These are phyloP conservation scores for Candida glucosophila DNA, from an alignment of 1,139 yeast genomes.

Conservation along the genomic window DNA sequence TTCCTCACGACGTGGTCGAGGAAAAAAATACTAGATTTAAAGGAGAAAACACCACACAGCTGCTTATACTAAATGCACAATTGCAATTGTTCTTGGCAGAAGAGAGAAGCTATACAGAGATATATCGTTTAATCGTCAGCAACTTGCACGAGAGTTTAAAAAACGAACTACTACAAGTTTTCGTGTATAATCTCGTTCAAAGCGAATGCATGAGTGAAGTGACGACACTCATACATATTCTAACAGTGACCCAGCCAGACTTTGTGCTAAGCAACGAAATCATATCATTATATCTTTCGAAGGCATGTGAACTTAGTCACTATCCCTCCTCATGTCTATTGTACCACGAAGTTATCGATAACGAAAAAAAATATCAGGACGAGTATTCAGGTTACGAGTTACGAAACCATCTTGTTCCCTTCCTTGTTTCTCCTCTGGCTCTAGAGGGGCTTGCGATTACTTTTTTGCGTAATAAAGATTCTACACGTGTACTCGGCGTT, in stretches of 20 bases:
- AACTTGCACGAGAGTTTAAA: conserved; percentile 3
- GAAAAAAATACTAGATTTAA: too few species aligned
- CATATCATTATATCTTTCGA: conserved; percentile 23
- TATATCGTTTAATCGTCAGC: conserved; percentile 4
- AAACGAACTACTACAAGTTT: conserved; percentile 5
- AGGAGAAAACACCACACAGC: too few species aligned
- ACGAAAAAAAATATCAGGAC: too few species aligned
- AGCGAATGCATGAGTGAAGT: conserved; percentile 12
- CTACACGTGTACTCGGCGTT: conserved; percentile 21
- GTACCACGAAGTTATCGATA: conserved; percentile 29
- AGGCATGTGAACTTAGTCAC: conserved; percentile 18
- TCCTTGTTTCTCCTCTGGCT: conserved; percentile 19
- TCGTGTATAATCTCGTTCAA: conserved; percentile 12
- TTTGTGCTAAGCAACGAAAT: conserved; percentile 24
- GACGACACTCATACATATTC: conserved; percentile 17
- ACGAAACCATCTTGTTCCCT: conserved; percentile 16
- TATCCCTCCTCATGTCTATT: conserved; percentile 26
- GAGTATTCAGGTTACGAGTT: conserved; percentile 6
- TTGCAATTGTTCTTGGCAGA: too few species aligned
- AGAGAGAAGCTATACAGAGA: conserved; percentile 1
- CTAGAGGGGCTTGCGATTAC: conserved; percentile 20
- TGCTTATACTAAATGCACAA: too few species aligned
- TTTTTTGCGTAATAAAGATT: conserved; percentile 19
- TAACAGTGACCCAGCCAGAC: conserved; percentile 7
- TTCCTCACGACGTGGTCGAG: too few species aligned